Base-by-base conservation (phyloP, 306 rosid genomes). In the Adenanthera pavonina region DNA sequence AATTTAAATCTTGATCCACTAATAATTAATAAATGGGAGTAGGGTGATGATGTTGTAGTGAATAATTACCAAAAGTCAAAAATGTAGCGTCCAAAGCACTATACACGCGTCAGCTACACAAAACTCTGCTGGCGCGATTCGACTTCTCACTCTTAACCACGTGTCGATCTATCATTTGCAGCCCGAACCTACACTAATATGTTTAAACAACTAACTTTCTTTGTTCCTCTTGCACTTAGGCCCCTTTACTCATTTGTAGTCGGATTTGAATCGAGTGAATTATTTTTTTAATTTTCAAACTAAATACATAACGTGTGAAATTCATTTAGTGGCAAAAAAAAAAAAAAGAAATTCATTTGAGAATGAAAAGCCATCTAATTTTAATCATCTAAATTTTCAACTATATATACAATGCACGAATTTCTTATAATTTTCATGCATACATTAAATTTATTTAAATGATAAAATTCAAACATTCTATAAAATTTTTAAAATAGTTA, bases 51-150 rank as follows among this genome's bases (percentile, higher is more conserved):
- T 60, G 83, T 2, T 11, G 47, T 46, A 81, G 41, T 60, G 82
- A 81, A 81, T 84, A 13, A 65, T 35, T 19, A 34, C 46, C n/a
- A 76, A 86, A 89, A 83, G 92, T 86, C 89, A 84, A 89, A 89
- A 90, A 83, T 90, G 66, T 47, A 3, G 74, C 82, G 88, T 87
- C 83, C 65, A 36, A 79, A 60, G 53, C 72, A 90, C 92, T 88
- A 91, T 88, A 89, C 86, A 94, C 84, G 91, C 92, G 91, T 89
- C 90, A 86, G 89, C 89, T 77, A 80, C 83, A 73, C 90, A 90
- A 72, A 75, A 78, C 82, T 72, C 83, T 34, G 81, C 89, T 88
- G 89, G 82, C 85, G 77, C 85, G 93, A 84, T 86, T 86, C 46
- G 72, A 57, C 30, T n/a, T 57, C 65, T 75, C 49, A 36, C 79